These are phyloP conservation scores for Geotrichum europaeum DNA, from an alignment of 1,139 yeast genomes.

Conservation along the genomic window DNA sequence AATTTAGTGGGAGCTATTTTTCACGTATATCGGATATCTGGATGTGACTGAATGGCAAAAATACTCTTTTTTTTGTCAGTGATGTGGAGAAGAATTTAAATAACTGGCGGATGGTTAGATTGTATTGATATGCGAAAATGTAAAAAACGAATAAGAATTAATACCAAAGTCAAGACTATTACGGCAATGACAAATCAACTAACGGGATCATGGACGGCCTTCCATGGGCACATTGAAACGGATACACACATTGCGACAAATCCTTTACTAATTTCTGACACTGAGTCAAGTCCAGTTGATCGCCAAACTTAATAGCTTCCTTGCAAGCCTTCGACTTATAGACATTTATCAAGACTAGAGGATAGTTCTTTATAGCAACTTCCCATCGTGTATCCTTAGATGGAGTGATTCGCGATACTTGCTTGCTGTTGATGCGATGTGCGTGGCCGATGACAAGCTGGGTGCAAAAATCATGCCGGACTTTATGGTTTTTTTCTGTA, in stretches of 20 bases:
- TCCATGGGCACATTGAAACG: conserved; percentile 86
- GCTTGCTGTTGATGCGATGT: conserved; percentile 16
- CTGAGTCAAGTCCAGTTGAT: conserved; percentile 39
- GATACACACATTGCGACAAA: conserved; percentile 48
- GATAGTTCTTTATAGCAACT: conserved; percentile 20
- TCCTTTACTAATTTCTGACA: conserved; percentile 43
- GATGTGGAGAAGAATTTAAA: no score
- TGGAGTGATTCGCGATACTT: conserved; percentile 14
- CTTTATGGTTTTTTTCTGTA: background rate
- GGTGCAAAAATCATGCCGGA: conserved; percentile 15
- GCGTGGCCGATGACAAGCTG: conserved; percentile 19
- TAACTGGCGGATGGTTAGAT: no score
- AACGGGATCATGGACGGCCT: conserved; percentile 68
- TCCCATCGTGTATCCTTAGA: conserved; percentile 13
- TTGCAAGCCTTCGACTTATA: conserved; percentile 66
- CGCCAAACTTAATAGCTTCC: conserved; percentile 67
- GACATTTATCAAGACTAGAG: conserved; percentile 40
- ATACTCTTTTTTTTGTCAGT: no score
- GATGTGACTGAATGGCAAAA: background rate
- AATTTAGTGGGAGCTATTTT: background rate
- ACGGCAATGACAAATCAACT: conserved; percentile 28
- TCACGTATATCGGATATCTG: background rate
- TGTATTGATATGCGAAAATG: no score
- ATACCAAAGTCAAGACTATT: background rate
- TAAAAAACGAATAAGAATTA: background rate